Percentiles rank a stretch among this genome's conserved stretches.
These are phyloP conservation scores for Cladosporium phlei DNA, from an alignment of 2,329 filamentous ascomycete species.

Conservation along the genomic window DNA sequence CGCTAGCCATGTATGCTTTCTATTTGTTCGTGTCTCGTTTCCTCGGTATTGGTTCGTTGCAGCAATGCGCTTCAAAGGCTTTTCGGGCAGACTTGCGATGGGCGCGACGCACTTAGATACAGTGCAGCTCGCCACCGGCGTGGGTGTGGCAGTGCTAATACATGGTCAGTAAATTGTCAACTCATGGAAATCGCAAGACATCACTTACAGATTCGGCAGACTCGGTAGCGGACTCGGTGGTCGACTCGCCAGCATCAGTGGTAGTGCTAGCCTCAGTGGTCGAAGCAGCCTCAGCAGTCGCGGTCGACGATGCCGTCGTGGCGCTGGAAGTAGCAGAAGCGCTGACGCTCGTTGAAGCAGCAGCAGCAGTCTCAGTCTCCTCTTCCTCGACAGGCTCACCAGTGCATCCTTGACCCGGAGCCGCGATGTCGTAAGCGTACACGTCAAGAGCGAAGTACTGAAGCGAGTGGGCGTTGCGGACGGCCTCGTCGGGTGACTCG, in stretches of 20 bases:
- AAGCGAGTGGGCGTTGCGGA: conserved; percentile 57
- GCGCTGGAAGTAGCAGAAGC: conserved; percentile 15
- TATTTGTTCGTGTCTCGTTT: too few species aligned
- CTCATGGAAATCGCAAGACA: background rate
- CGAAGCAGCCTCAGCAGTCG: conserved; percentile 15
- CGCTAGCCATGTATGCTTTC: too few species aligned
- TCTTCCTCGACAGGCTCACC: conserved; percentile 37
- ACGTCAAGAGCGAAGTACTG: conserved; percentile 66
- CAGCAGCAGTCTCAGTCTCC: conserved; percentile 9
- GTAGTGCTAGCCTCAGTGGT: conserved; percentile 9
- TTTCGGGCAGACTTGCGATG: too few species aligned
- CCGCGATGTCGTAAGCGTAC: conserved; percentile 61
- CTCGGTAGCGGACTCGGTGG: conserved; percentile 59
- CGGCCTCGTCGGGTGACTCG: conserved; percentile 46
- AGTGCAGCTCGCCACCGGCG: conserved; percentile 24
- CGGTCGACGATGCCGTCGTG: conserved; percentile 1
- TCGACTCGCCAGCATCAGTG: conserved; percentile 12
- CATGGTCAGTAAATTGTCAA: background rate
- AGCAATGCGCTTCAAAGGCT: too few species aligned
- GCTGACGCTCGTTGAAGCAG: conserved; percentile 13
- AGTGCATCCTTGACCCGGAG: conserved; percentile 59
- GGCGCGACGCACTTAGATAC: conserved; percentile 15
- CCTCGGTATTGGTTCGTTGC: too few species aligned
- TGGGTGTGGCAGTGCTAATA: conserved; percentile 27
- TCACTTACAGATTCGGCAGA: conserved; percentile 49